phyloP scores from a whole-genome alignment of 179 eudicot species.

The Silene noctiflora region DNA sequence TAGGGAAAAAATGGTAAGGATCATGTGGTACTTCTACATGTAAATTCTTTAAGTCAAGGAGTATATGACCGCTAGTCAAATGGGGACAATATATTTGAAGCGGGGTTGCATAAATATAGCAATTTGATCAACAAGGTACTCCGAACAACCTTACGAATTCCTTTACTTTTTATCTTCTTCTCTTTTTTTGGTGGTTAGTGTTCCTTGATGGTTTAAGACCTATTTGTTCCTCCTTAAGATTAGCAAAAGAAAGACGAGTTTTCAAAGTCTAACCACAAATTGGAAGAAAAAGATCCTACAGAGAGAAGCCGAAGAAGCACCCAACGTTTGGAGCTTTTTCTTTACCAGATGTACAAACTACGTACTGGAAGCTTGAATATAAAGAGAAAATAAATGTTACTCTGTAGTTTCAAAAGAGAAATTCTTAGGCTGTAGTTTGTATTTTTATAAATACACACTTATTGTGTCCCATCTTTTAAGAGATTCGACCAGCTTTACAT shows the following conservation, averaged over 20 bases:
- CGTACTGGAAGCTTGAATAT: neutral
- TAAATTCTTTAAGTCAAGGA: neutral
- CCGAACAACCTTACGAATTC: no score
- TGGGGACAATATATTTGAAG: no score
- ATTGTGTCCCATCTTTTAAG: neutral
- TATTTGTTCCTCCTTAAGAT: no score
- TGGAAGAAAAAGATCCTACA: neutral
- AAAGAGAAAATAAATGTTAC: neutral
- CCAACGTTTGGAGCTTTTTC: neutral
- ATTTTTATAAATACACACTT: neutral
- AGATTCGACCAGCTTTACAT: constrained; percentile 22
- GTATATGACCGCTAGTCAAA: no score
- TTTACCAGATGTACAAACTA: neutral
- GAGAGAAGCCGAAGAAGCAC: neutral
- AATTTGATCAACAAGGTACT: no score
- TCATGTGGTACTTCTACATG: neutral
- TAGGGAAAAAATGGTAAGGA: neutral
- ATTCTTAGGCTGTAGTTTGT: neutral
- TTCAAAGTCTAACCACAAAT: neutral
- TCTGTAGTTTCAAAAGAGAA: neutral
- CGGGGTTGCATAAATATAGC: no score
- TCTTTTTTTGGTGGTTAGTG: no score
- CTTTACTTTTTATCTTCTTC: no score
- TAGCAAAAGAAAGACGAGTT: neutral
- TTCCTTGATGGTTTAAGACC: no score